Base-by-base conservation (phyloP, 306 rosid genomes). In the Dalbergia cochinchinensis region DNA sequence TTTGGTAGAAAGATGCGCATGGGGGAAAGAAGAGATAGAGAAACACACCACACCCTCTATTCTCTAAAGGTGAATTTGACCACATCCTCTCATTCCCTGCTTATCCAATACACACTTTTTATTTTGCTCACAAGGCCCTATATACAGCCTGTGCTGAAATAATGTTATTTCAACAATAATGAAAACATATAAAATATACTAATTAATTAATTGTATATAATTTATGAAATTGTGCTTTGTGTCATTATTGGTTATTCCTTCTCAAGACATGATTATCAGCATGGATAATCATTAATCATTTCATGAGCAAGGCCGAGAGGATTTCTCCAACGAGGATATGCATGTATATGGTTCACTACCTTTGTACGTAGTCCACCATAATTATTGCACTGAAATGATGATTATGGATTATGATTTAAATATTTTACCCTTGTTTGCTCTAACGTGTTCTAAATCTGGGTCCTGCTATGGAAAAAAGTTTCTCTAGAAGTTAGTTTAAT, bases 341-440 rank as follows among this genome's bases (percentile, higher is more conserved):
- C 67, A 63, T 79, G 65, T 50, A 22, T 73, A 31, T 73, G 76
- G 44, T 73, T 73, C 62, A 34, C 54, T 37, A 4, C 3, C 5
- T 37, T 37, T 37, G 0, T 37, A 37, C 41, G 64, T 81, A 75
- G 35, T 57, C 76, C 59, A 67, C 20, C 64, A 53, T 76, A 37
- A 76, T 76, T 39, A 82, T 70, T 82, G 73, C 74, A 54, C 35
- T 62, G 19, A 54, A 82, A 82, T 77, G 69, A 62, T 69, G 69
- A 64, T 34, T 45, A 20, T 33, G 11, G 22, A 82, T 61, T 61
- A 76, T 75, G 44, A 22, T 53, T 18, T 48, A 63, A 63, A 79
- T 45, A 65, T 48, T 61, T 12, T 48, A 35, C 55, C 8, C 26
- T 31, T 44, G 18, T 71, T 48, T 58, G 63, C 45, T 26, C 65